Base-by-base conservation (phyloP, 1,284 basidiomycete species). In the Leucoagaricus sp. region DNA sequence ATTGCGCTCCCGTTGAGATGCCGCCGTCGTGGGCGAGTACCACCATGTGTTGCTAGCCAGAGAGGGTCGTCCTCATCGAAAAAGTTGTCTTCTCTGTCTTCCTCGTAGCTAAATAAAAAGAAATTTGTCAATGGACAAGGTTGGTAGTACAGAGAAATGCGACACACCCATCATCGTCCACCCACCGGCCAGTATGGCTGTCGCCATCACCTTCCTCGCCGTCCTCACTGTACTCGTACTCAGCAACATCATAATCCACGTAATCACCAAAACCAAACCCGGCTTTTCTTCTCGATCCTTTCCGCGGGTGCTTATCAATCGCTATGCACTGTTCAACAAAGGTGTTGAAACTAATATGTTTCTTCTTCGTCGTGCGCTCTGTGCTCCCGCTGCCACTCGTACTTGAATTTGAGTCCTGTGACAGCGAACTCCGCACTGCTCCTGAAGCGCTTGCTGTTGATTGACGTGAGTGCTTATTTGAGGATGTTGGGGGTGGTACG, bases 271-370 rank as follows among this genome's bases (percentile, higher is more conserved):
- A 45, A 28, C 47, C 41, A 23, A 17, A 49, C 45, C 5, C 60
- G 36, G 15, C 58, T 52, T 28, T 58, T 58, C 15, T 60, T 52
- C 63, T 64, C 64, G 33, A 60, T 59, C 15, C 50, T 58, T 51
- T 63, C 59, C 42, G 64, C 49, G 64, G 64, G 59, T 76, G 86
- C 65, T 87, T 86, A 65, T 91, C 89, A 67, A 99, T 89, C n/a
- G 96, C 92, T 61, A 99, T 96, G 69, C 88, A 95, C 72, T 98
- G 97, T 73, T 98, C 94, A 36, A 99, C 96, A 67, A 96, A 96
- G 1, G 95, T 96, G 73, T 98, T 98, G 83, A 99, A 99, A 65
- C 85, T 91, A 75, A 99, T 99, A 71, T 98, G 96, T 60, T 84
- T 84, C 65, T 76, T 79, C 67, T 81, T 80, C 66, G 67, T 52